Evolutionary conservation across 441 rosid genomes (phyloP), one percentile per base, ranked within the genome.

Genomic region (Theobroma grandiflorum): DNA sequence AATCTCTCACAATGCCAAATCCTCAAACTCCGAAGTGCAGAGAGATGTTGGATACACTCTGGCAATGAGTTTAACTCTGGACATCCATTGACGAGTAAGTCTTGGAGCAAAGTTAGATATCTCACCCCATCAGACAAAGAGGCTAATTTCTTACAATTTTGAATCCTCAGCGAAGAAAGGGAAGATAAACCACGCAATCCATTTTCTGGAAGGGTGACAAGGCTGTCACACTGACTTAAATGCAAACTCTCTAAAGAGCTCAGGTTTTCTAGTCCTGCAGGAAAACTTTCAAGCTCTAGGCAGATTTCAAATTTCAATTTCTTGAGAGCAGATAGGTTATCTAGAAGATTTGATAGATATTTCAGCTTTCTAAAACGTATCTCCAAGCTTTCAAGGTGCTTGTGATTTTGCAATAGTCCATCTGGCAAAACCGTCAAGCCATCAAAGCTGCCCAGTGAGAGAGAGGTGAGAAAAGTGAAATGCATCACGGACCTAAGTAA

Each of bases 291-390:
- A 26, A 83, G 53, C 22, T 66, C 1, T 22, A 9, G 0, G 52
- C 78, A 71, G 0, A 0, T 0, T 0, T 6, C 0, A 55, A 79
- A 10, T 0, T 0, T 0, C 26, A 79, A 58, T 0, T 0, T 0
- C 31, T 66, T 76, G 0, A 83, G 80, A 58, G 75, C 8, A 9
- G 64, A 52, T 18, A 65, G 42, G 15, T 49, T 62, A 16, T 71
- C 45, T 20, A 63, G 20, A 43, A 6, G 42, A 63, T 35, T 38
- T 20, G 76, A 33, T 45, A 49, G n/a, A 68, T 52, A 35, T 15
- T 68, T 6, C 4, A 1, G 14, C 64, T 0, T 0, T 0, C 3
- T 47, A 0, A 0, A 18, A 0, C 0, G 0, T n/a, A 79, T 75
- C 0, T 0, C 0, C 10, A 83, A 72, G 2, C 0, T 0, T n/a